Evolutionary conservation across 495 filamentous ascomycete genomes (phyloP), one percentile per base, ranked within the genome.

Genomic region (Aspergillus indologenus): DNA sequence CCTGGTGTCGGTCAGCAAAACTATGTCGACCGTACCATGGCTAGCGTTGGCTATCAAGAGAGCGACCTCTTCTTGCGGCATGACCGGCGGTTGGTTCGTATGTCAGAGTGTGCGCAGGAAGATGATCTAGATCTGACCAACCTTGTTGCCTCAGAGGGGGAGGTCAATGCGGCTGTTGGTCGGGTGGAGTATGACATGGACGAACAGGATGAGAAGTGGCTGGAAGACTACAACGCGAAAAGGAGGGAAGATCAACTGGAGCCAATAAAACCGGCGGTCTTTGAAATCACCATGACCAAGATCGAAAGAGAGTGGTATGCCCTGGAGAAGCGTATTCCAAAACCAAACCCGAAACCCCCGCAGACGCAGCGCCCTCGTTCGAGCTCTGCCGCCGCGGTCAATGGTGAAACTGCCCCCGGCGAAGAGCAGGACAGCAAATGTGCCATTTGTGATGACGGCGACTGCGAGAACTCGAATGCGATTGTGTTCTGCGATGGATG

Each of bases 401-500:
- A 94, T 73, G 91, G 92, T 31, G 93, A 96, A 71, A 85, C 87
- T 19, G 86, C 85, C 55, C 73, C 84, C 3, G 92, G 91, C 22
- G 94, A 96, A 70, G 94, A 98, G 67, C 93, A 96, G 66, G 94
- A 98, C 64, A 96, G 86, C 69, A 98, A 97, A 70, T 99, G 94
- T 66, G 93, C 90, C 29, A 95, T 99, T 50, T 99, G 94, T 63
- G 94, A 98, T 68, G 94, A 98, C 68, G 95, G 94, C 26, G 94
- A 99, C 66, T 98, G 95, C 65, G 94, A 98, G 75, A 99, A 98
- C 69, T 91, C 92, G n/a, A 99, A 99, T 71, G 95, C 94, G 7
- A 99, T 99, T 66, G 95, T 99, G 21, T 99, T 98, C 73, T 99
- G 94, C 65, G 94, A 99, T 68, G 95, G 94, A 9, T 98, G 94